Evolutionary conservation across 1,139 yeast species (phyloP), one percentile per base, ranked within the genome.

Genomic region (Debaryomycetaceae sp.): DNA sequence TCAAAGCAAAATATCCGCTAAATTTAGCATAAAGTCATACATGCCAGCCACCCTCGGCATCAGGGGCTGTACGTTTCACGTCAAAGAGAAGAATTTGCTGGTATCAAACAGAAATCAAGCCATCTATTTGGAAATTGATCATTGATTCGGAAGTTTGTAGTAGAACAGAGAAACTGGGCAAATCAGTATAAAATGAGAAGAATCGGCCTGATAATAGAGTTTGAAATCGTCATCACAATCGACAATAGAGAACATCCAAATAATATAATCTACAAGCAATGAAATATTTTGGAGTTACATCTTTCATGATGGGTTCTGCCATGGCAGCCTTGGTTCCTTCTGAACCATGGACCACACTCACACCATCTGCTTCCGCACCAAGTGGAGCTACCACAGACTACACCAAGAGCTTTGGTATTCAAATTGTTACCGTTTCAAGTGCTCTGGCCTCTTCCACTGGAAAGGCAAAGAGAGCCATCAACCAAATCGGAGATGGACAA

Each of bases 331-430:
- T 75, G 59, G 75, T 79, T 62, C 83, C 88, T 60, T 60, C 86
- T 44, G 84, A 79, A 51, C 83, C 91, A 53, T 81, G 87, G 80
- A 70, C 87, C 30, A 79, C 88, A 40, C 71, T 83, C 62, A 82
- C 87, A 35, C 89, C 91, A 51, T 49, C 67, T 36, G 74, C 72
- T 32, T 53, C 73, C 37, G 67, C 81, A 33, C 76, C 77, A 44
- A 46, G 78, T 30, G 83, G 83, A 55, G 87, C 82, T 47, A 46
- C 73, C 38, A 81, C 88, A 35, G 81, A 81, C 55, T 81, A 80
- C 67, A 48, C 78, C 24, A 64, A 69, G 39, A 68, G 75, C 37
- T 84, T 84, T 55, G 92, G 92, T 70, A 83, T 84, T 53, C 86
- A 84, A 50, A 79, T 83, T 48, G 65, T 68, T 42, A 80, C 86